Evolutionary conservation across 2,329 filamentous ascomycete species (phyloP).

Genomic region (Neonectria sp.): DNA sequence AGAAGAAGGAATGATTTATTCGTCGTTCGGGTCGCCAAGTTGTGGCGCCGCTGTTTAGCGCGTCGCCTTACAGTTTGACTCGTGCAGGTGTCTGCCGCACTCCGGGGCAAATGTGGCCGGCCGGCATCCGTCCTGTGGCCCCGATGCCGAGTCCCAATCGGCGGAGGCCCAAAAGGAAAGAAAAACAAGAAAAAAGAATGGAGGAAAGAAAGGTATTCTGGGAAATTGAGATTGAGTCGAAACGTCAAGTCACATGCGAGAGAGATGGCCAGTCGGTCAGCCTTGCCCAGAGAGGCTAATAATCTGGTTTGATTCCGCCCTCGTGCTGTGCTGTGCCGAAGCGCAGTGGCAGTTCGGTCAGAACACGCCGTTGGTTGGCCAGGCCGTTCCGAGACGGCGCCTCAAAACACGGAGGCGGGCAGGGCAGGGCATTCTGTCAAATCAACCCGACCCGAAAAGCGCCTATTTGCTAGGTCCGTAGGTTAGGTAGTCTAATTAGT

Average conservation of each 20-base stretch:
- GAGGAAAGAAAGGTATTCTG: too few relatives aligned
- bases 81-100: slow-evolving; percentile 11
- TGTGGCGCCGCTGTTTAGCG: slow-evolving; percentile 38
- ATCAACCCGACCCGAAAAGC: neutral
- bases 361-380: neutral
- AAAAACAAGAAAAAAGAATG: neutral
- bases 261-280: neutral
- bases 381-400: neutral
- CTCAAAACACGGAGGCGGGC: neutral
- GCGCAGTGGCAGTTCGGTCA: neutral
- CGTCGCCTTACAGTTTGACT: slow-evolving; percentile 21
- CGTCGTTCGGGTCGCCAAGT: slow-evolving; percentile 20
- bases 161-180: slow-evolving; percentile 5
- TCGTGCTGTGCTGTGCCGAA: neutral
- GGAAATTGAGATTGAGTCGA: neutral
- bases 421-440: neutral
- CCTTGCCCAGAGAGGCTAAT: neutral
- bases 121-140: slow-evolving; percentile 22
- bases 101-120: slow-evolving; percentile 14
- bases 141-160: slow-evolving; percentile 21
- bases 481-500: too few relatives aligned
- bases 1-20: slow-evolving; percentile 5
- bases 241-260: neutral
- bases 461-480: neutral
- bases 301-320: neutral